Evolutionary conservation across 2,329 filamentous ascomycete genomes (phyloP).

Genomic region (Lithohypha guttulata): DNA sequence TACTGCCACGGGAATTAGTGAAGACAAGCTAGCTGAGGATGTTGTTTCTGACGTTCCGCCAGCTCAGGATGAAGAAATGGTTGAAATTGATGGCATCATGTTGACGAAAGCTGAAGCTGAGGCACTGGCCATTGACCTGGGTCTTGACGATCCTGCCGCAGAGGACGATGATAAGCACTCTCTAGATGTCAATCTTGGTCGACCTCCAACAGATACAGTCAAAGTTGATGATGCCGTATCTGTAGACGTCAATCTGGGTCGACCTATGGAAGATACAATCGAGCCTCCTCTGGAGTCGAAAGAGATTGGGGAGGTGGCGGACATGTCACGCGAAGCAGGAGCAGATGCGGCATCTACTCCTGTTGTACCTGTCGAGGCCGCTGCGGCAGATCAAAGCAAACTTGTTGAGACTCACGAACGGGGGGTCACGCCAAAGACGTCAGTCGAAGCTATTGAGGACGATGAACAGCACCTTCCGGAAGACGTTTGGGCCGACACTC

Average conservation of each 20-base stretch:
- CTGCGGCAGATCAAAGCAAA: no score
- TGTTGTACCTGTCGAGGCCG: not conserved
- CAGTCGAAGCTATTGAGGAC: not conserved
- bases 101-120: not conserved
- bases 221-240: not conserved
- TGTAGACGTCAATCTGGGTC: conserved; percentile 2
- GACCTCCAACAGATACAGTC: not conserved
- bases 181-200: conserved; percentile 7
- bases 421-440: not conserved
- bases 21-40: no score
- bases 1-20: no score
- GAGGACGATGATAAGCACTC: conserved; percentile 5
- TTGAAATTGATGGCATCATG: conserved; percentile 1
- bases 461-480: not conserved
- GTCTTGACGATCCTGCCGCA: not conserved
- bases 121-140: not conserved
- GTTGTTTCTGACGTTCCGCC: no score
- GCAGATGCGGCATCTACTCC: not conserved
- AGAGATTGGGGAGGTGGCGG: not conserved
- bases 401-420: no score
- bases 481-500: conserved; percentile 7
- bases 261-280: not conserved
- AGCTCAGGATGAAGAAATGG: conserved; percentile 2
- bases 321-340: not conserved
- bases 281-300: not conserved